These are phyloP conservation scores for Rhodotorula paludigena DNA, from an alignment of 768 basidiomycete genomes.

Conservation along the genomic window DNA sequence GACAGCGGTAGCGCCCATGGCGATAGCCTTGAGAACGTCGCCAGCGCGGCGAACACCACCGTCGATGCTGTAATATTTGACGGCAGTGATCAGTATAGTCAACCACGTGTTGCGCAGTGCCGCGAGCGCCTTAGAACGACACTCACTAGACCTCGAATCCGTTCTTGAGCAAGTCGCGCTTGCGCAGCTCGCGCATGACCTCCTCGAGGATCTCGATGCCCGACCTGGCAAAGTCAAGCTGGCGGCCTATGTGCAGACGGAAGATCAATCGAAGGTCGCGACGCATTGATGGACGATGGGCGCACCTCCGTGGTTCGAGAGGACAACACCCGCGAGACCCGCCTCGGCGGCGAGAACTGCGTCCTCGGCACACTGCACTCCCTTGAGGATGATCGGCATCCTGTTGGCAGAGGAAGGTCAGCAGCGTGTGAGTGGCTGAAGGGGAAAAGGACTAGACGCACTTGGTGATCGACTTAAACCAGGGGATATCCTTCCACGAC, in stretches of 20 bases:
- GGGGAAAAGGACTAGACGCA: too few species aligned
- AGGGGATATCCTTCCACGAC: constrained; percentile 76
- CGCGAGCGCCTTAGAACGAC: too few species aligned
- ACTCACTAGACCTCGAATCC: constrained; percentile 63
- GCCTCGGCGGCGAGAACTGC: constrained; percentile 75
- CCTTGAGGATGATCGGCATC: constrained; percentile 87
- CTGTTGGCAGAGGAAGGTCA: too few species aligned
- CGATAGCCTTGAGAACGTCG: constrained; percentile 81
- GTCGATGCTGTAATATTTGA: constrained; percentile 51
- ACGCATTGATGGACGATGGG: constrained; percentile 54
- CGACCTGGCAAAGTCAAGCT: constrained; percentile 67
- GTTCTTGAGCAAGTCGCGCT: constrained; percentile 57
- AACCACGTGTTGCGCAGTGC: constrained; percentile 52
- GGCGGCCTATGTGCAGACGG: constrained; percentile 34
- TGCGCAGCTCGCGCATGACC: constrained; percentile 67
- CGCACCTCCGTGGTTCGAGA: constrained; percentile 82
- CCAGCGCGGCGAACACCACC: constrained; percentile 91
- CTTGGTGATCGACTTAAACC: constrained; percentile 69
- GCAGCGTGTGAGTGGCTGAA: too few species aligned
- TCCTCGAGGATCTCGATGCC: constrained; percentile 86
- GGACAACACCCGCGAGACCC: constrained; percentile 68
- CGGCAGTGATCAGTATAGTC: not conserved
- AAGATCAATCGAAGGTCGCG: not conserved
- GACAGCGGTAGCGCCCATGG: constrained; percentile 79
- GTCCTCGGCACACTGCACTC: constrained; percentile 85